phyloP scores from a whole-genome alignment of 1,284 basidiomycete species.

The Cystobasidium slooffiae region DNA sequence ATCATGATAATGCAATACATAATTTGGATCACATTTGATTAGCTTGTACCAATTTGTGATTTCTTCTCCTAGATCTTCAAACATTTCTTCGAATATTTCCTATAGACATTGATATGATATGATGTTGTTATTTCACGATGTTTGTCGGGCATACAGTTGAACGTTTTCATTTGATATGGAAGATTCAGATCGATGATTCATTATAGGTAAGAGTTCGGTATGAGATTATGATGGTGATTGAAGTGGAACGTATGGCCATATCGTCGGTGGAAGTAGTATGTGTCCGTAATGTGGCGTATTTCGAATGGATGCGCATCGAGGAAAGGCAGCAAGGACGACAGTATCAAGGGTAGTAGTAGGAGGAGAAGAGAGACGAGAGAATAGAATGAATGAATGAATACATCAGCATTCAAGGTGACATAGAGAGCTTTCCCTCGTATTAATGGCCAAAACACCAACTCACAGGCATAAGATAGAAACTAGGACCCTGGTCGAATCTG shows the following conservation, averaged over 20 bases:
- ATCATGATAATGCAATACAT: slow-evolving; percentile 61
- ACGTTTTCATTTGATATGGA: background rate
- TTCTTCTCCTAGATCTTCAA: slow-evolving; percentile 59
- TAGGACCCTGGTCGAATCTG: slow-evolving; percentile 60
- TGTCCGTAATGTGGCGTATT: too few relatives aligned
- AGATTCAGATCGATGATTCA: too few relatives aligned
- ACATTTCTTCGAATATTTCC: slow-evolving; percentile 61
- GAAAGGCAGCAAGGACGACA: too few relatives aligned
- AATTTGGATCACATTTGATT: slow-evolving; percentile 60
- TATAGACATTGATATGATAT: background rate
- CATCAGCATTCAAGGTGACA: background rate
- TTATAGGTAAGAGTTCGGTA: too few relatives aligned
- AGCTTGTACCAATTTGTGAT: slow-evolving; percentile 60
- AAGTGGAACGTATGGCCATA: too few relatives aligned
- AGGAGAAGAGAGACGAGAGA: background rate
- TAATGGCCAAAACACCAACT: slow-evolving; percentile 3
- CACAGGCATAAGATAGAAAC: slow-evolving; percentile 60
- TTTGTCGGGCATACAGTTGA: background rate
- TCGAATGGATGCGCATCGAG: too few relatives aligned
- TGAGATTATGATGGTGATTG: too few relatives aligned
- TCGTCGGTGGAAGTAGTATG: too few relatives aligned
- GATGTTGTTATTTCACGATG: too few relatives aligned
- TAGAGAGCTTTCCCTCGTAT: background rate
- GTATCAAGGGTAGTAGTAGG: too few relatives aligned
- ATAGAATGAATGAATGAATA: background rate